Percentiles rank a stretch among this genome's conserved stretches.
phyloP scores from a whole-genome alignment of 176 grass and related monocot species.

The Metroxylon sagu region DNA sequence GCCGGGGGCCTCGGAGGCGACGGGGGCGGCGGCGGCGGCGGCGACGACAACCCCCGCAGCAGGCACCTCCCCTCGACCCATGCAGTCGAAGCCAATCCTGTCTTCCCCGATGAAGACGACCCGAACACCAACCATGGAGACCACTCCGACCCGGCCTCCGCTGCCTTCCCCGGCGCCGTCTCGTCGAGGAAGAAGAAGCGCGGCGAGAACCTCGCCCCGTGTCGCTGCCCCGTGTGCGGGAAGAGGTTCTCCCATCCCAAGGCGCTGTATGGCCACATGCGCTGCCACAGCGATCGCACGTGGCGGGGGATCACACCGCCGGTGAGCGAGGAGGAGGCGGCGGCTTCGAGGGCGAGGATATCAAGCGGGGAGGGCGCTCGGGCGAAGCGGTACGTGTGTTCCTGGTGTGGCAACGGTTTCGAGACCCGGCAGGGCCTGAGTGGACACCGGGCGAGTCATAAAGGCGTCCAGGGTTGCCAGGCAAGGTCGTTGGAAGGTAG shows the following conservation, averaged over 20 bases:
- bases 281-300: constrained; percentile 52
- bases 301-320: constrained; percentile 51
- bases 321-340: constrained; percentile 8
- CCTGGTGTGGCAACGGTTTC: background rate
- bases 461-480: constrained; percentile 16
- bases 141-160: too few species aligned
- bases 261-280: constrained; percentile 69
- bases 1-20: too few species aligned
- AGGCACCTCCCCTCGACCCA: too few species aligned
- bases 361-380: background rate
- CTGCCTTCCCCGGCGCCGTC: too few species aligned
- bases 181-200: background rate
- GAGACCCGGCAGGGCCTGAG: constrained; percentile 1
- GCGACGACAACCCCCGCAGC: too few species aligned
- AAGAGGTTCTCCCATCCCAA: constrained; percentile 40
- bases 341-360: background rate
- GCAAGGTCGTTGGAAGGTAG: constrained; percentile 2
- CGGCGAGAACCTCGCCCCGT: background rate
- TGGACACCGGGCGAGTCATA: background rate
- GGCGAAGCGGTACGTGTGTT: constrained; percentile 4
- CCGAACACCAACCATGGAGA: too few species aligned
- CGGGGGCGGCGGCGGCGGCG: too few species aligned
- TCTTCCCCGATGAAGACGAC: too few species aligned
- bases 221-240: constrained; percentile 40
- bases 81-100: too few species aligned